These are phyloP conservation scores for Chaetomium cochliodes DNA, from an alignment of 495 filamentous ascomycete genomes.

Conservation along the genomic window DNA sequence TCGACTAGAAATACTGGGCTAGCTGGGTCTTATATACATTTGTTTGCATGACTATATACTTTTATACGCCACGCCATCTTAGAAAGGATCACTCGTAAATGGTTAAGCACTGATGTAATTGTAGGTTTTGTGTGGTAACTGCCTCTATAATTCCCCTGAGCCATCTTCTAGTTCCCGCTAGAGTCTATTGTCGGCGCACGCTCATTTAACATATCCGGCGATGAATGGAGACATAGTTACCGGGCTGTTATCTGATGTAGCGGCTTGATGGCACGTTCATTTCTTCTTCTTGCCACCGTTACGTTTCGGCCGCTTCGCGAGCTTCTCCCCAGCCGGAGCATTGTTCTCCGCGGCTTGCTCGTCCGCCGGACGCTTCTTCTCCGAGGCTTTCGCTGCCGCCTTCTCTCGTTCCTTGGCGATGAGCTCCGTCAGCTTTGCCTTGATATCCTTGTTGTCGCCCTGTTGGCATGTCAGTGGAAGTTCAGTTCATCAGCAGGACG, in stretches of 20 bases:
- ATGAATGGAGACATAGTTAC: not conserved
- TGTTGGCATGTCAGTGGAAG: slow-evolving; percentile 25
- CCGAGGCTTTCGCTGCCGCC: slow-evolving; percentile 38
- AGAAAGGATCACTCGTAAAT: no score
- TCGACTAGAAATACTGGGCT: no score
- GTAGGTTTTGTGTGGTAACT: not conserved
- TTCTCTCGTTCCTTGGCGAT: slow-evolving; percentile 49
- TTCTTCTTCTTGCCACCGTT: slow-evolving; percentile 35
- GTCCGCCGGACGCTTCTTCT: slow-evolving; percentile 43
- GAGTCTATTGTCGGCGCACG: not conserved
- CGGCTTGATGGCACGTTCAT: not conserved
- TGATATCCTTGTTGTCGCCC: slow-evolving; percentile 42
- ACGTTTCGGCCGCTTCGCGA: slow-evolving; percentile 31
- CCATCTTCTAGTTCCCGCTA: not conserved
- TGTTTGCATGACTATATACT: no score
- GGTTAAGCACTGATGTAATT: no score
- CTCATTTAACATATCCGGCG: not conserved
- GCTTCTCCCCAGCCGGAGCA: slow-evolving; percentile 21
- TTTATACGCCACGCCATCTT: no score
- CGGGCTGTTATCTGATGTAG: not conserved
- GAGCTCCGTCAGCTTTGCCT: slow-evolving; percentile 43
- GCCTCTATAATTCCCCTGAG: not conserved
- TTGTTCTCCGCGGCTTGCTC: slow-evolving; percentile 25
- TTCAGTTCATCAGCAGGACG: not conserved
- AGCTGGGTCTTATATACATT: no score